Base-by-base conservation (phyloP, 2,329 filamentous ascomycete genomes). In the Ophiostoma tasmaniense region DNA sequence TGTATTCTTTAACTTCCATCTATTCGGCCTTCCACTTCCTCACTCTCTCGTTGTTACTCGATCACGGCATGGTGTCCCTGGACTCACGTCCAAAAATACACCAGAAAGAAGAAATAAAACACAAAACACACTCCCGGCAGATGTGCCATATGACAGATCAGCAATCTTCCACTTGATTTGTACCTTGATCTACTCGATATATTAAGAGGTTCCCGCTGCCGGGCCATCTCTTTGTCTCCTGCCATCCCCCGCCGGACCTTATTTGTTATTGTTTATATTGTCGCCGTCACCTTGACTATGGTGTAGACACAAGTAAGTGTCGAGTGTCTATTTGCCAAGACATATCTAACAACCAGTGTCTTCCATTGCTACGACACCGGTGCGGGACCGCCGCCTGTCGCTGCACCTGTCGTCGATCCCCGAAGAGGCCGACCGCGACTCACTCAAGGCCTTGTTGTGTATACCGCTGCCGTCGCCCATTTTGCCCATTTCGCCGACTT, bases 331-430 rank as follows among this genome's bases (percentile, higher is more conserved):
- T n/a, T n/a, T n/a, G n/a, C n/a, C n/a, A 13, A 33, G 20, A n/a
- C 45, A 28, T 7, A 25, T 64, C 50, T 55, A 25, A 55, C 11
- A 28, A 25, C 10, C n/a, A 55, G 39, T 68, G 66, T 30, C 39
- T 4, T n/a, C 61, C 7, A 55, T 59, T 14, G 4, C 30, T 14
- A 17, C 67, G 6, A 20, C 13, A 14, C n/a, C 61, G n/a, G 61
- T n/a, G 20, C 45, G 67, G 4, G 64, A 66, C 37, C 67, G 67
- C 3, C 64, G 52, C n/a, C 1, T 66, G 50, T 45, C 64, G 11
- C 64, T 66, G 13, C 64, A 69, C 13, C 37, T 66, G 25, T 69
- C 67, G 25, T 35, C 67, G 50, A 66, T 69, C 14, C 37, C 67
- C 28, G 67, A 69, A 39, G 67, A 68, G 62, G 62, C 62, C 8